A percentile compares a stretch with the other conserved stretches of the same genome.
phyloP scores from a whole-genome alignment of 257 asterid genomes.

The Ligustrum vulgare region DNA sequence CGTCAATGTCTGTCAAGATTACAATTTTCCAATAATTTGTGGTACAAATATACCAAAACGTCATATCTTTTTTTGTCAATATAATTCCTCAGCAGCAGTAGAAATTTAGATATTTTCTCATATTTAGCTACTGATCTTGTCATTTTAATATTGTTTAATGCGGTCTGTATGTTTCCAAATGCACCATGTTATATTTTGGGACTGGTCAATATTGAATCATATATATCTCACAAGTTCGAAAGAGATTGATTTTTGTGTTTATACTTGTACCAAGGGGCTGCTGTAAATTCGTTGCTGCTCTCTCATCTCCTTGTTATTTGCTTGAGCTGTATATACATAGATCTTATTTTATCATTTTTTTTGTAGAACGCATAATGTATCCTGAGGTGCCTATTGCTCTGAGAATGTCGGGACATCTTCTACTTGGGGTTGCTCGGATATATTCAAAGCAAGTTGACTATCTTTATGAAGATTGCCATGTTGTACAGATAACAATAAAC shows the following conservation, averaged over 20 bases:
- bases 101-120: not conserved
- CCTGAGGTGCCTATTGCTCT: slow-evolving; percentile 89
- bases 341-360: slow-evolving; percentile 12
- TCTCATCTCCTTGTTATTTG: not conserved
- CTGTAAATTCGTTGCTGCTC: not conserved
- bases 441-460: slow-evolving; percentile 89
- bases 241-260: not conserved
- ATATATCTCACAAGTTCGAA: not conserved
- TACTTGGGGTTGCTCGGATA: slow-evolving; percentile 92
- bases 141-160: not conserved
- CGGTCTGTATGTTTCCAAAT: not conserved
- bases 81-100: not conserved
- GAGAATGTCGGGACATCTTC: slow-evolving; percentile 89
- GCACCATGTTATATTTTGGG: not conserved
- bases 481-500: slow-evolving; percentile 39
- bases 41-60: not conserved
- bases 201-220: slow-evolving; percentile 1
- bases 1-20: not conserved
- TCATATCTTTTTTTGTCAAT: not conserved
- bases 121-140: not conserved
- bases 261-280: not conserved
- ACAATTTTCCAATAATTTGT: not conserved
- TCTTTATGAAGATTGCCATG: slow-evolving; percentile 66
- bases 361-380: slow-evolving; percentile 68
- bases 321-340: not conserved